phyloP scores from a whole-genome alignment of 768 basidiomycete genomes.

The Lyophyllum atratum region DNA sequence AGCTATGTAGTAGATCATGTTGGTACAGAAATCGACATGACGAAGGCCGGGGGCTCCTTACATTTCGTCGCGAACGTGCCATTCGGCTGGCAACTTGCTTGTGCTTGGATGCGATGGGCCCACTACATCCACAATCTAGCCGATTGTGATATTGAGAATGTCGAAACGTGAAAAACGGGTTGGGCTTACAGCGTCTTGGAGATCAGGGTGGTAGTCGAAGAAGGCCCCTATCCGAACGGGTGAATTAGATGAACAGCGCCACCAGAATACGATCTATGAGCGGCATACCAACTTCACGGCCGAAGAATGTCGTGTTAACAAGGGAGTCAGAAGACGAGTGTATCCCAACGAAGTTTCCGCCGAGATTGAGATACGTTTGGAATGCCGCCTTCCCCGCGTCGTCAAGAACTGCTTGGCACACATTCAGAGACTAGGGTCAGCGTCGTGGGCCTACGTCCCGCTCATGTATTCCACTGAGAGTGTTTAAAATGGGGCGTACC shows the following conservation, averaged over 20 bases:
- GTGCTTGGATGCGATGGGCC: conserved; percentile 65
- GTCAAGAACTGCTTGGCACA: conserved; percentile 51
- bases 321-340: conserved; percentile 68
- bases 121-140: conserved; percentile 61
- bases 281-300: conserved; percentile 52
- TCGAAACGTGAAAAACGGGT: conserved; percentile 17
- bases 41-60: conserved; percentile 27
- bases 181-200: conserved; percentile 62
- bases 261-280: neutral
- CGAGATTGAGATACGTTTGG: conserved; percentile 61
- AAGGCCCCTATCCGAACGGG: conserved; percentile 45
- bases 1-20: conserved; percentile 36
- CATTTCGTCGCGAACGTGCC: conserved; percentile 64
- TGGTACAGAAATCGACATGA: neutral
- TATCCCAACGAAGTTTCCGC: conserved; percentile 72
- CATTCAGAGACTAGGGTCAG: neutral
- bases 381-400: conserved; percentile 59
- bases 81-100: conserved; percentile 47
- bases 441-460: neutral
- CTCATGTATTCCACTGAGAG: neutral
- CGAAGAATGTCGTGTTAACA: conserved; percentile 57
- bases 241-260: neutral
- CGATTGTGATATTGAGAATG: neutral
- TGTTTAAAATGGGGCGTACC: conserved; percentile 36
- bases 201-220: conserved; percentile 70